These are phyloP conservation scores for Sugiyamaella boreocaroliniensis DNA, from an alignment of 805 yeast genomes.

Conservation along the genomic window DNA sequence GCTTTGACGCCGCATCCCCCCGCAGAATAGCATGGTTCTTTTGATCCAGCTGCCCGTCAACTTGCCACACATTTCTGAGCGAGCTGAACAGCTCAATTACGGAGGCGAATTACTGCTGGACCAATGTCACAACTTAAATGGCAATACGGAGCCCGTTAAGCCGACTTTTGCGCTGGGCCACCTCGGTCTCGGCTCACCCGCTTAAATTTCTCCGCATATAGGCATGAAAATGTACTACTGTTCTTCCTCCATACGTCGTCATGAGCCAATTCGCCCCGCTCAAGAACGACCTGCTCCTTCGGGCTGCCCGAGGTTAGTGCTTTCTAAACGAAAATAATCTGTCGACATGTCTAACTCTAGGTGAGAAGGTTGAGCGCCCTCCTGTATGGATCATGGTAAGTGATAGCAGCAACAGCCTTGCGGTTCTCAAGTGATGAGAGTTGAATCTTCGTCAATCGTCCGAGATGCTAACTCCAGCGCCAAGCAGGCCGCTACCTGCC, in stretches of 20 bases:
- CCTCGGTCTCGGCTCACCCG: neutral
- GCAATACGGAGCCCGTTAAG: too few species aligned
- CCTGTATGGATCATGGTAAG: conserved; percentile 93
- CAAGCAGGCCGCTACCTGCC: conserved; percentile 89
- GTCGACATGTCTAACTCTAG: conserved; percentile 13
- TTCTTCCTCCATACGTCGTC: neutral
- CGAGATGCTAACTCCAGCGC: conserved; percentile 38
- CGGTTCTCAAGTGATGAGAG: too few species aligned
- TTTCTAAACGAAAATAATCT: neutral
- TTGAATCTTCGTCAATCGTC: neutral
- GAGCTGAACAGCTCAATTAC: too few species aligned
- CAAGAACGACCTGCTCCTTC: conserved; percentile 80
- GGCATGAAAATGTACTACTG: neutral
- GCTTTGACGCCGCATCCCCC: neutral
- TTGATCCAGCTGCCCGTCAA: too few species aligned
- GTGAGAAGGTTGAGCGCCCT: conserved; percentile 88
- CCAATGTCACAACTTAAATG: too few species aligned
- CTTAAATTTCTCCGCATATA: neutral
- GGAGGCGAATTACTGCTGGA: too few species aligned
- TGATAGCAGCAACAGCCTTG: neutral
- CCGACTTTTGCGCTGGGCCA: too few species aligned
- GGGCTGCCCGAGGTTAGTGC: conserved; percentile 74
- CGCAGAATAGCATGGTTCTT: too few species aligned
- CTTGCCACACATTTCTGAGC: too few species aligned
- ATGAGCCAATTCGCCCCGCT: conserved; percentile 53